Conservation (phyloP, 2,329 filamentous ascomycete species). For the Penicillium sp. region DNA sequence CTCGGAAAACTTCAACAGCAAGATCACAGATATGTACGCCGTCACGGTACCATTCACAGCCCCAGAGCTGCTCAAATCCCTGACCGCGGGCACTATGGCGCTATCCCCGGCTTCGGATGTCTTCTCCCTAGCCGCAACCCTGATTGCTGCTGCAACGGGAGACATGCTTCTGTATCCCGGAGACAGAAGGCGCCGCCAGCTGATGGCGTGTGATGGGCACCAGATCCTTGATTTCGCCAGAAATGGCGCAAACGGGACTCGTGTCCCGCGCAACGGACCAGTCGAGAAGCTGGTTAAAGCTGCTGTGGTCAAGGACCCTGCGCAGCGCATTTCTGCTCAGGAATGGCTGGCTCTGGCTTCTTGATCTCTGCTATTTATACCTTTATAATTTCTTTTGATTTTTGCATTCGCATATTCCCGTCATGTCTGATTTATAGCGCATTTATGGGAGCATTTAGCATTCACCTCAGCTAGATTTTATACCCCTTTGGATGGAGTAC, state of each 20-base stretch:
- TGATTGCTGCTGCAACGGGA: slow-evolving; percentile 44
- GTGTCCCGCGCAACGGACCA: slow-evolving; percentile 39
- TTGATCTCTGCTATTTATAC: neutral
- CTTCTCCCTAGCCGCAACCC: slow-evolving; percentile 44
- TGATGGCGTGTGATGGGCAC: slow-evolving; percentile 43
- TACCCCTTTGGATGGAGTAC: slow-evolving; percentile 19
- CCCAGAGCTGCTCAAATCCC: slow-evolving; percentile 39
- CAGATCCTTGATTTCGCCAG: slow-evolving; percentile 40
- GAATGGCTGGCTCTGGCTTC: slow-evolving; percentile 30
- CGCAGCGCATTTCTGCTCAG: slow-evolving; percentile 26
- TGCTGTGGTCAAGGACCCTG: slow-evolving; percentile 38
- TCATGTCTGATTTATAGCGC: neutral
- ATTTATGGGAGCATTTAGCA: neutral
- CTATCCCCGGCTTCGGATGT: slow-evolving; percentile 42
- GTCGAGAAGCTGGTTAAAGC: slow-evolving; percentile 38
- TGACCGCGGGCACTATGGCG: slow-evolving; percentile 31
- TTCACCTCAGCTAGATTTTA: neutral
- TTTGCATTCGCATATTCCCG: neutral
- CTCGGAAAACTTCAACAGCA: neutral
- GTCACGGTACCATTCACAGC: slow-evolving; percentile 45
- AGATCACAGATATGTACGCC: slow-evolving; percentile 32
- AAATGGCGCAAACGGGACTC: slow-evolving; percentile 33
- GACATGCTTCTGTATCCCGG: slow-evolving; percentile 43
- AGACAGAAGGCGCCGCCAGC: slow-evolving; percentile 37
- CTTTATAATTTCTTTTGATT: neutral